These are phyloP conservation scores for Aspergillus nanangensis DNA, from an alignment of 495 filamentous ascomycete genomes.

Conservation along the genomic window DNA sequence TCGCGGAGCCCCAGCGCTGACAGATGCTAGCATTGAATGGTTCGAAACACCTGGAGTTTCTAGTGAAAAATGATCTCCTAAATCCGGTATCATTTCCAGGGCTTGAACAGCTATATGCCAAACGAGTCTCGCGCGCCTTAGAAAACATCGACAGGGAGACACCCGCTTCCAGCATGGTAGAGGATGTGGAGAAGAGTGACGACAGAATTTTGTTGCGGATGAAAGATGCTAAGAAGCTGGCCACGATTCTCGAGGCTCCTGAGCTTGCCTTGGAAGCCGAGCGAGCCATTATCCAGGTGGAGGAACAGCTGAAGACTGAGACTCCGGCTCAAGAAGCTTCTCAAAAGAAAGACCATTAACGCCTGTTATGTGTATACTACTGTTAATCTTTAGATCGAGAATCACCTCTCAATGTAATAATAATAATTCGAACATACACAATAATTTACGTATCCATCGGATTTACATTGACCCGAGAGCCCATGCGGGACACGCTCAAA, in stretches of 20 bases:
- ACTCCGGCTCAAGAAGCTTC: constrained; percentile 8
- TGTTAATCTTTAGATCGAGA: too few species aligned
- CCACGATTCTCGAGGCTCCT: constrained; percentile 68
- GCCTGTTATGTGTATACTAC: too few species aligned
- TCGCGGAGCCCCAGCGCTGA: constrained; percentile 19
- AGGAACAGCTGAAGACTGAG: constrained; percentile 52
- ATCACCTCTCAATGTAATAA: too few species aligned
- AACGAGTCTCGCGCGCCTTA: constrained; percentile 26
- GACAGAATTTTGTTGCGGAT: constrained; percentile 55
- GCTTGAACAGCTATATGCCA: constrained; percentile 71
- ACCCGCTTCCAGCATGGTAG: constrained; percentile 30
- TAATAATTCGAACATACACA: too few species aligned
- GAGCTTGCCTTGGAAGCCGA: constrained; percentile 86
- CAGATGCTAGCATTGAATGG: constrained; percentile 59
- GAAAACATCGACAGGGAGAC: constrained; percentile 16
- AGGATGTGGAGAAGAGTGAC: constrained; percentile 45
- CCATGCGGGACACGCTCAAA: constrained; percentile 17
- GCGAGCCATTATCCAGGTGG: constrained; percentile 82
- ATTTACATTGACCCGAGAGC: constrained; percentile 22
- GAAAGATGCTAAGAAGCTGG: constrained; percentile 57
- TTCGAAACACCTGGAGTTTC: constrained; percentile 78
- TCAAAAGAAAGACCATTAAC: constrained; percentile 26
- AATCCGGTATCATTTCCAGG: constrained; percentile 54
- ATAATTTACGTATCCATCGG: too few species aligned
- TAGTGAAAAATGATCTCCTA: constrained; percentile 67